Evolutionary conservation across 2,329 filamentous ascomycete species (phyloP), one percentile per base, ranked within the genome.

Genomic region (Septoria linicola): DNA sequence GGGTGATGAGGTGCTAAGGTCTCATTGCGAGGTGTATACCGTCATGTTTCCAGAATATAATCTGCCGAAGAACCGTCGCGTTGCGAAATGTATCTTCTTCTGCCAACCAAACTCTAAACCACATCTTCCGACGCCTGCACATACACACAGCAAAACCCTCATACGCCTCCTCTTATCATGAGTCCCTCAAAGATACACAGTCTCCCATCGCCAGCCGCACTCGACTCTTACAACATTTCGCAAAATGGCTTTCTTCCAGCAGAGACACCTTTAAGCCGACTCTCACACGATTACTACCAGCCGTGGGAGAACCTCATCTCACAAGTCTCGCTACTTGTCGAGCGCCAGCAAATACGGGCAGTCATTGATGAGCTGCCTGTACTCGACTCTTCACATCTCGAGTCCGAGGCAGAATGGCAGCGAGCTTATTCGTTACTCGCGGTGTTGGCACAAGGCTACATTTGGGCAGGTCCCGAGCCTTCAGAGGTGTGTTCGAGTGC

Each of bases 231-330:
- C 36, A 60, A 56, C 21, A 62, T 65, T 32, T 59, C 61, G 4
- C 34, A 45, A 3, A 64, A 89, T 71, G 92, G 92, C 63, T 97
- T 97, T 72, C 80, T 97, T 44, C 90, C 92, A 2, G 78, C 87
- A 59, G 83, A 89, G 57, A 72, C 86, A 16, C 92, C 92, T 32
- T 76, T 96, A 57, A 82, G 85, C 49, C 76, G 82, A 51, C 81
- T 97, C 14, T 85, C 89, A n/a, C 87, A 96, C 66, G 82, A 84
- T 2, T 96, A 96, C 75, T 97, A 96, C 72, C 85, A 88, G 69
- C 88, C 89, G 65, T 97, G 92, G 92, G 92, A 97, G 72, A 81
- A 84, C 35, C 80, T 96, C 42, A 82, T 85, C 21, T 79, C 83
- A 57, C 95, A 95, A 64, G 78, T 97, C 21, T 90, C 95, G 71